Conservation (phyloP, 2,329 filamentous ascomycete species). For the Pseudogymnoascus sp. region DNA sequence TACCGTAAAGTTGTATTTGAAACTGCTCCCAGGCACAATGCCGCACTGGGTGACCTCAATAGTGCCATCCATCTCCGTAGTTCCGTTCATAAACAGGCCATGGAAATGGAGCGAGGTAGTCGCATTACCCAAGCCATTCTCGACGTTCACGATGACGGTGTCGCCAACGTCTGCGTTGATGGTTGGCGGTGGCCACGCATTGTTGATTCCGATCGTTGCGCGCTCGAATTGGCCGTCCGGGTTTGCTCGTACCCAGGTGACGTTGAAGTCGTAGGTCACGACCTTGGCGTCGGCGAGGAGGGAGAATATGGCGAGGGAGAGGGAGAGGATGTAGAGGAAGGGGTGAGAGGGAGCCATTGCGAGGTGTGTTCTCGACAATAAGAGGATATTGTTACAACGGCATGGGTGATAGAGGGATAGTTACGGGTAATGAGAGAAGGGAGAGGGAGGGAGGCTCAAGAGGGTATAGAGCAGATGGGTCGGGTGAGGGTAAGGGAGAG, state of each 20-base stretch:
- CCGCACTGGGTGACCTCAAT: conserved; percentile 56
- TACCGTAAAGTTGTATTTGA: conserved; percentile 63
- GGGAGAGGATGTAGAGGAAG: conserved; percentile 31
- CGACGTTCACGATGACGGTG: conserved; percentile 46
- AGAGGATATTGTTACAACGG: neutral
- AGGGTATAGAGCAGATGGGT: neutral
- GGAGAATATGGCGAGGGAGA: conserved; percentile 22
- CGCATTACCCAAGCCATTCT: conserved; percentile 53
- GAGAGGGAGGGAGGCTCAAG: neutral
- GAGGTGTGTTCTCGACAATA: neutral
- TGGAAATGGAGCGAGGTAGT: conserved; percentile 61
- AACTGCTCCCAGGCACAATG: conserved; percentile 53
- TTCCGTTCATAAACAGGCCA: conserved; percentile 60
- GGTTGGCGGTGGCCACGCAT: conserved; percentile 61
- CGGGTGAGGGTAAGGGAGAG: neutral
- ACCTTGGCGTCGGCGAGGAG: conserved; percentile 35
- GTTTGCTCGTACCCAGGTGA: conserved; percentile 62
- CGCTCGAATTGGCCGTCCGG: conserved; percentile 59
- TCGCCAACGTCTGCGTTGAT: conserved; percentile 58
- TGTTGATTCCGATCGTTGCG: conserved; percentile 69
- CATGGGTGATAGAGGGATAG: neutral
- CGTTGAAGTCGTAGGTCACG: conserved; percentile 55
- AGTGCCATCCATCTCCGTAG: conserved; percentile 63
- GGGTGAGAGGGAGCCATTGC: conserved; percentile 37
- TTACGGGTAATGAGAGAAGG: neutral